These are phyloP conservation scores for Pythium insidiosum DNA, from an alignment of 352 stramenopile species.

Conservation along the genomic window DNA sequence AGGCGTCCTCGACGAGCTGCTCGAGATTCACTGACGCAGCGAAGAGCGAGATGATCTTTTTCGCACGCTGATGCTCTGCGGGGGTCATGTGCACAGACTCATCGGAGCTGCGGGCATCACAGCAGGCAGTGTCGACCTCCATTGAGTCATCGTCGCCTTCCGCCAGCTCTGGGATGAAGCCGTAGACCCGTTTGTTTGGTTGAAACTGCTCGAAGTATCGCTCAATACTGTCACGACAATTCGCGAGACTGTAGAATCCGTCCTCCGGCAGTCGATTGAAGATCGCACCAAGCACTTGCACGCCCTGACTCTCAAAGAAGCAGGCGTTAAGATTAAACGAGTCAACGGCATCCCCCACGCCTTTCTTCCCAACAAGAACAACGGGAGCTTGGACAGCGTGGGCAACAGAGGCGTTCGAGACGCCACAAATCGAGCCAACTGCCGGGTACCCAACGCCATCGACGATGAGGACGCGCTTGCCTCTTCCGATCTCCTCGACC, in stretches of 20 bases:
- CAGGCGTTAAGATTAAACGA: constrained; percentile 96
- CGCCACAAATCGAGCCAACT: constrained; percentile 71
- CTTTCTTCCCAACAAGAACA: constrained; percentile 92
- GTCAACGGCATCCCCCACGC: constrained; percentile 96
- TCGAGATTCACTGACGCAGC: constrained; percentile 13
- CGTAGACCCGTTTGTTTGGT: constrained; percentile 60
- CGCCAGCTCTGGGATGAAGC: constrained; percentile 73
- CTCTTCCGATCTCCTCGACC: constrained; percentile 82
- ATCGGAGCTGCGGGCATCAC: not conserved
- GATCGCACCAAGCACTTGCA: constrained; percentile 93
- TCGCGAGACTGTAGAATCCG: constrained; percentile 93
- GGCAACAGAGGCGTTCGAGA: constrained; percentile 72
- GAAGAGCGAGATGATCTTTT: constrained; percentile 18
- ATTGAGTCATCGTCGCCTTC: constrained; percentile 18
- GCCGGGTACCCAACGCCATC: constrained; percentile 97
- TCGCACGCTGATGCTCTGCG: constrained; percentile 11
- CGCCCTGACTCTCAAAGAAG: constrained; percentile 89
- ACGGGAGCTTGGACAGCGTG: constrained; percentile 67
- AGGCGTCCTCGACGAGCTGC: constrained; percentile 15
- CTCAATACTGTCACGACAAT: constrained; percentile 84
- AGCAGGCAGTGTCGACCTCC: constrained; percentile 8
- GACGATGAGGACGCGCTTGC: constrained; percentile 92
- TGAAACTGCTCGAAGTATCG: constrained; percentile 89
- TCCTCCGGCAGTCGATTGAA: constrained; percentile 93
- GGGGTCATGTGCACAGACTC: constrained; percentile 9